A percentile compares a stretch with the other conserved stretches of the same genome.
Evolutionary conservation across 2,329 filamentous ascomycete genomes (phyloP).

Genomic region (Fusarium torulosum): DNA sequence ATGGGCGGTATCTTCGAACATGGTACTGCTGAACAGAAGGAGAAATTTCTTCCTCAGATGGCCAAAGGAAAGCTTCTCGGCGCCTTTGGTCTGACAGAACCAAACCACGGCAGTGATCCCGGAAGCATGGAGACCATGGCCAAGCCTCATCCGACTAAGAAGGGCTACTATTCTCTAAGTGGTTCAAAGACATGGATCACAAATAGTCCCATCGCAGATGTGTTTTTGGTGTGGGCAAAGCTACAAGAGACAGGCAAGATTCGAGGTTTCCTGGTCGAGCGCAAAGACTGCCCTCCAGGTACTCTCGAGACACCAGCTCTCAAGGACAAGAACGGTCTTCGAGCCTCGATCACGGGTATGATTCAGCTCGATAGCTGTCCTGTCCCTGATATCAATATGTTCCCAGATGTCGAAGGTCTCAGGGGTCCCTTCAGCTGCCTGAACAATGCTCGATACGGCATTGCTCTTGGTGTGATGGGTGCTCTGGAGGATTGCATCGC

Average conservation of each 20-base stretch:
- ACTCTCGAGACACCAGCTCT: conserved; percentile 92
- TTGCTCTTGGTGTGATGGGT: conserved; percentile 93
- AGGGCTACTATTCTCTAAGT: conserved; percentile 82
- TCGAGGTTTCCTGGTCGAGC: conserved; percentile 89
- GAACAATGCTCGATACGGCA: conserved; percentile 93
- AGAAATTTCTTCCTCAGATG: conserved; percentile 83
- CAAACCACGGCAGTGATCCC: conserved; percentile 92
- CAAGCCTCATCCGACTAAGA: conserved; percentile 85
- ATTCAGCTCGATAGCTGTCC: conserved; percentile 94
- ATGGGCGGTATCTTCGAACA: conserved; percentile 95
- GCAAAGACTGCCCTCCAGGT: conserved; percentile 84
- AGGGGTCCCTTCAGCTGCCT: conserved; percentile 92
- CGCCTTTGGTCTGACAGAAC: conserved; percentile 91
- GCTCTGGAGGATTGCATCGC: conserved; percentile 92
- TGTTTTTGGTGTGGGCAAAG: conserved; percentile 93
- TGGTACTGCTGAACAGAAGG: conserved; percentile 87
- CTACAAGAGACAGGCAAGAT: conserved; percentile 93
- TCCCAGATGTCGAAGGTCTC: conserved; percentile 88
- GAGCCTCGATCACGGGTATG: conserved; percentile 97
- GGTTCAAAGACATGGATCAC: conserved; percentile 97
- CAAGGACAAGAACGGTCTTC: conserved; percentile 94
- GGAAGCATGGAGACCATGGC: conserved; percentile 91
- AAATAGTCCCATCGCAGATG: conserved; percentile 89
- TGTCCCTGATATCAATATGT: conserved; percentile 92
- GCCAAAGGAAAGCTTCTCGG: conserved; percentile 86